Conservation (phyloP, 306 rosid genomes). For the Prunus salicina region DNA sequence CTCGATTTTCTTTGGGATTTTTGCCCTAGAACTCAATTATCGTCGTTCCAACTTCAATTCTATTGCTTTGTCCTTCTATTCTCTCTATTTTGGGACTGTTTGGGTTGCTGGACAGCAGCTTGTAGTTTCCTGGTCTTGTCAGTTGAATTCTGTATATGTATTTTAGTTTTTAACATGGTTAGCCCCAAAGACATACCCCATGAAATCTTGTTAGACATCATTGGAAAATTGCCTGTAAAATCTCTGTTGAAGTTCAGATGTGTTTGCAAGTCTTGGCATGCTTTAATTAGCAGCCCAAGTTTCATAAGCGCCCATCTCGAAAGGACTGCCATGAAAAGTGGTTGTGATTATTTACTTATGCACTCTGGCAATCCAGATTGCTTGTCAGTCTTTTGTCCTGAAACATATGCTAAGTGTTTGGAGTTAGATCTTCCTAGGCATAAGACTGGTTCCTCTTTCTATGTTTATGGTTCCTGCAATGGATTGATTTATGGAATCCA, state of each 20-base stretch:
- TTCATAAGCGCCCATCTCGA: not conserved
- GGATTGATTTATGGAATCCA: not conserved
- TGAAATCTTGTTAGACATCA: not conserved
- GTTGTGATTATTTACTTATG: not conserved
- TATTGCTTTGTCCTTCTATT: too few species aligned
- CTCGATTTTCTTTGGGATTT: too few species aligned
- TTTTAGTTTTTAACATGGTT: too few species aligned
- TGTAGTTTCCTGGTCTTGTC: not conserved
- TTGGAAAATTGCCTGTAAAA: not conserved
- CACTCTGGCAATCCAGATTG: not conserved
- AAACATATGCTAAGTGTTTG: not conserved
- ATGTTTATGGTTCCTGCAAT: not conserved
- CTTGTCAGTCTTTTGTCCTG: not conserved
- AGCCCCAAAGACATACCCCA: not conserved
- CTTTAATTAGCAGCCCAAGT: not conserved
- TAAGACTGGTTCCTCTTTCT: not conserved
- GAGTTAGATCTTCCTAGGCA: not conserved
- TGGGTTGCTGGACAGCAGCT: too few species aligned
- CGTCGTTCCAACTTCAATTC: too few species aligned
- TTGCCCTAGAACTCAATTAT: too few species aligned
- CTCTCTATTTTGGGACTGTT: too few species aligned
- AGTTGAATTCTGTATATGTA: not conserved
- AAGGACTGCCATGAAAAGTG: not conserved
- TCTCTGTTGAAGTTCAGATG: not conserved
- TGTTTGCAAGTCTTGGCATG: not conserved